Base-by-base conservation (phyloP, 768 basidiomycete genomes). In the Lactarius akahatsu region DNA sequence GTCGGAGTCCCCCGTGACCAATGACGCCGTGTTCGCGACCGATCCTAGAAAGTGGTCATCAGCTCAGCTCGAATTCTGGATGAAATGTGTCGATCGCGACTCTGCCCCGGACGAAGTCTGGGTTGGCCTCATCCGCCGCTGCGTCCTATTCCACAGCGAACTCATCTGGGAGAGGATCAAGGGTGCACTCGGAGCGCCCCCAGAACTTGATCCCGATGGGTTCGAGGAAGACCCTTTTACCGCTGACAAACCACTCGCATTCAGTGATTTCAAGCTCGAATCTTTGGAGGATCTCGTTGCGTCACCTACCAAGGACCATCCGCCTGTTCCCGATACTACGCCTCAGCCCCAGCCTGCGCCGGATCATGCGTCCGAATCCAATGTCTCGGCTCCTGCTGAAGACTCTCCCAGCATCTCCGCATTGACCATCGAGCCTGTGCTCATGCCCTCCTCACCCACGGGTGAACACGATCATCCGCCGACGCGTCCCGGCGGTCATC, bases 121-220 rank as follows among this genome's bases (percentile, higher is more conserved):
- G 92, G 85, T 89, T 56, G 80, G 82, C 72, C 83, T 84, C 11
- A 84, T 87, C 0, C 86, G 92, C n/a, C 82, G 81, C 62, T 94
- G 92, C 71, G 84, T 96, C 71, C 80, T 90, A 26, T 77, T 84
- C 30, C 88, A 88, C 69, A 90, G 87, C 16, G 94, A 96, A 72
- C 85, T 94, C 47, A 88, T 96, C 63, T 97, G 94, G 94, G 93
- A 96, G 75, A 85, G 93, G 64, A 79, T 96, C 72, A 95, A 94
- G 72, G 89, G 86, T 36, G 93, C 91, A 0, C 79, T 97, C 1
- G 94, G 94, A 5, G 88, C 94, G 5, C 94, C 94, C 11, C 89
- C 88, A 0, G 93, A 96, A 72, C 80, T 96, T 26, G 89, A 92
- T 70, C 76, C 86, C 38, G 87, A 90, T 55, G 82, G 81, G 32